Conservation (phyloP, 2,329 filamentous ascomycete genomes). For the Colletotrichum higginsianum region DNA sequence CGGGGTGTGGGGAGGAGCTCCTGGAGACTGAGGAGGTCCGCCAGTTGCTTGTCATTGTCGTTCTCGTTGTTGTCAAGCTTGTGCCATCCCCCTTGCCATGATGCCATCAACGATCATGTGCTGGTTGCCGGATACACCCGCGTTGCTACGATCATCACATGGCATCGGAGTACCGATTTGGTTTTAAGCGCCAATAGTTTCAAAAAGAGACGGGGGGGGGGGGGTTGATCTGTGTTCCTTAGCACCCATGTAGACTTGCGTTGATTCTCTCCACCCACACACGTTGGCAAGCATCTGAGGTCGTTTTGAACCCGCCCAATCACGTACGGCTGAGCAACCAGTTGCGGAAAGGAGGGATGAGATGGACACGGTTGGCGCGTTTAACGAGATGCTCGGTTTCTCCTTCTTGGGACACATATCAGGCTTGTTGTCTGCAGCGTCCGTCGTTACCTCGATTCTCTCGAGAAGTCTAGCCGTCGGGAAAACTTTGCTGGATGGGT, state of each 20-base stretch:
- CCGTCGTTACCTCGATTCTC: no score
- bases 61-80: conserved; percentile 3
- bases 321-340: not conserved
- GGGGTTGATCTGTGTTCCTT: no score
- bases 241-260: no score
- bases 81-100: not conserved
- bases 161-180: no score
- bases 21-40: conserved; percentile 5
- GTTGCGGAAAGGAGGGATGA: not conserved
- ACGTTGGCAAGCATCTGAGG: not conserved
- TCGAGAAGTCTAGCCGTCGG: no score
- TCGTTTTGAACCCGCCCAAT: not conserved
- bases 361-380: no score
- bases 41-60: not conserved
- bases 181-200: conserved; percentile 13
- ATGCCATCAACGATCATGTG: not conserved
- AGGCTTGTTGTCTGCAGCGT: no score
- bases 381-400: no score
- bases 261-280: no score
- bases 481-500: no score
- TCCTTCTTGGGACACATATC: no score
- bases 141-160: not conserved
- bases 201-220: not conserved
- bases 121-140: not conserved
- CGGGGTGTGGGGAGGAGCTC: not conserved